Conservation (phyloP, 202 grass and related monocot species). For the Zoysia matrella region DNA sequence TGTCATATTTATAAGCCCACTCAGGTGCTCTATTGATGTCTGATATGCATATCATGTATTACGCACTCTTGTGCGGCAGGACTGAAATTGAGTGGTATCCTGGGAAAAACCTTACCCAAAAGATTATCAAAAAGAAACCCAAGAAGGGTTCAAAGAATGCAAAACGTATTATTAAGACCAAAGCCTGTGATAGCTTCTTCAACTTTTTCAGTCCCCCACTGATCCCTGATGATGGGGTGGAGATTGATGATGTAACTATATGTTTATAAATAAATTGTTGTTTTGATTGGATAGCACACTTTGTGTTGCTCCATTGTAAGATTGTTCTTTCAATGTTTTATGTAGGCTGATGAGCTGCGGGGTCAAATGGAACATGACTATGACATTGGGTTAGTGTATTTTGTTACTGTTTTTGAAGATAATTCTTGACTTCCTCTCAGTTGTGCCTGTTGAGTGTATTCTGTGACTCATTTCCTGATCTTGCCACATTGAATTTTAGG, state of each 20-base stretch:
- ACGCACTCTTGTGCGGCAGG: conserved; percentile 45
- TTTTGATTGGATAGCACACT: conserved; percentile 2
- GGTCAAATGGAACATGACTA: conserved; percentile 83
- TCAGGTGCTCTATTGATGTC: not conserved
- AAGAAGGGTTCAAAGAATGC: conserved; percentile 98
- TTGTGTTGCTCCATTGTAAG: conserved; percentile 27
- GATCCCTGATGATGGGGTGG: conserved; percentile 84
- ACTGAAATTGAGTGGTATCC: conserved; percentile 94
- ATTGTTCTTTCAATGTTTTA: conserved; percentile 10
- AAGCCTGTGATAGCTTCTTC: conserved; percentile 97
- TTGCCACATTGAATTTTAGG: conserved; percentile 38
- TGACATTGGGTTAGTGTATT: conserved; percentile 63
- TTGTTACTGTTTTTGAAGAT: not conserved
- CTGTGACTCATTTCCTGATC: not conserved
- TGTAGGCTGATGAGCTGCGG: conserved; percentile 79
- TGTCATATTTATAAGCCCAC: not conserved
- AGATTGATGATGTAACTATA: conserved; percentile 80
- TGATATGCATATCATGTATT: conserved; percentile 5
- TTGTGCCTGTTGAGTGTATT: conserved; percentile 17
- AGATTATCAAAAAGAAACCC: conserved; percentile 96
- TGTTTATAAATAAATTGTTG: conserved; percentile 14
- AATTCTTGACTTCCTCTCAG: not conserved
- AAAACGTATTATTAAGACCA: conserved; percentile 92
- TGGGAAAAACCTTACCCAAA: conserved; percentile 87
- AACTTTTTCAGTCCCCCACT: conserved; percentile 92